Conservation (phyloP, 2,329 filamentous ascomycete species). For the Emericellopsis cladophorae region DNA sequence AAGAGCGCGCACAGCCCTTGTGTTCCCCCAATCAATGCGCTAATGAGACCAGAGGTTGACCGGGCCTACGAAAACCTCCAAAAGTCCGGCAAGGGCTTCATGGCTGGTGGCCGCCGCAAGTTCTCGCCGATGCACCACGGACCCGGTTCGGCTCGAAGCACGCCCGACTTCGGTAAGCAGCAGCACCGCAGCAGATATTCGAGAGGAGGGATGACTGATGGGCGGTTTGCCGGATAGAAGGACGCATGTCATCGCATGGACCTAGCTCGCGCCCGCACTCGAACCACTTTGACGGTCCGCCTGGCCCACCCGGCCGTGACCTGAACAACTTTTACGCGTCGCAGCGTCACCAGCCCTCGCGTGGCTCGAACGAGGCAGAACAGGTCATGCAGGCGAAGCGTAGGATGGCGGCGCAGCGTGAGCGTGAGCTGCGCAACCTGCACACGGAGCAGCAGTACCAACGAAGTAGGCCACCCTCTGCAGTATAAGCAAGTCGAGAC, state of each 20-base stretch:
- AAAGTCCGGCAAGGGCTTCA: constrained; percentile 93
- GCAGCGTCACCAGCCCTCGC: constrained; percentile 79
- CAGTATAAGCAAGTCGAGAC: constrained; percentile 42
- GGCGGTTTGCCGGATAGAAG: constrained; percentile 4
- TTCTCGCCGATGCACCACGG: constrained; percentile 32
- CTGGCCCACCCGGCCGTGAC: constrained; percentile 57
- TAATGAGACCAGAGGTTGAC: constrained; percentile 64
- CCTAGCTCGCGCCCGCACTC: constrained; percentile 67
- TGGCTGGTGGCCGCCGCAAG: constrained; percentile 63
- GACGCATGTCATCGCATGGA: constrained; percentile 22
- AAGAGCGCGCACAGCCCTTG: constrained; percentile 22
- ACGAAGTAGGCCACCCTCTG: constrained; percentile 84
- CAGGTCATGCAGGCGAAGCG: constrained; percentile 99
- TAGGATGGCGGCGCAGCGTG: constrained; percentile 96
- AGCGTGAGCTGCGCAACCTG: constrained; percentile 98
- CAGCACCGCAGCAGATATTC: not conserved
- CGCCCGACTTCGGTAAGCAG: constrained; percentile 12
- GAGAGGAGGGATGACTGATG: constrained; percentile 5
- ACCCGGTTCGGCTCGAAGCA: constrained; percentile 5
- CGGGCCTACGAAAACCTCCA: constrained; percentile 89
- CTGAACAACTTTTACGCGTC: constrained; percentile 89
- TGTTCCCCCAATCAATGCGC: constrained; percentile 3
- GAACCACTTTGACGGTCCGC: constrained; percentile 65
- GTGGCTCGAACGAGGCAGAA: constrained; percentile 82
- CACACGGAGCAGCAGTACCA: constrained; percentile 99